Evolutionary conservation across 2,329 filamentous ascomycete species (phyloP).

Genomic region (Incumbomyces delicatus): DNA sequence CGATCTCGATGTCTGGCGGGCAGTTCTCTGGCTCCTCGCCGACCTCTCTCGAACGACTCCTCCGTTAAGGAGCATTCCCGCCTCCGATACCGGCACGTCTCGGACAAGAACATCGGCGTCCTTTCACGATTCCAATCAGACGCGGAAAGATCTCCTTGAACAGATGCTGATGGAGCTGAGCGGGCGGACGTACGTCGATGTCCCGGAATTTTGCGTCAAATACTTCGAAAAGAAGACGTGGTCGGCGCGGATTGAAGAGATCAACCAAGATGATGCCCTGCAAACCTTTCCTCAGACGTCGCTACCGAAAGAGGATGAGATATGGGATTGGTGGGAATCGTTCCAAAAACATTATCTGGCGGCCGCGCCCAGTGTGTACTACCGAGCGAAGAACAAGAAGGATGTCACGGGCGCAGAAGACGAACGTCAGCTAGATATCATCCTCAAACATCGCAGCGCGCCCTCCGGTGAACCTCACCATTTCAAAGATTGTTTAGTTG

Average conservation of each 20-base stretch:
- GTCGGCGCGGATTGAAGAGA: neutral
- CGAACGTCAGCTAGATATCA: constrained; percentile 28
- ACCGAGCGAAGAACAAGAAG: neutral
- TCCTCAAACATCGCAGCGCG: constrained; percentile 3
- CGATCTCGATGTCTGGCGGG: constrained; percentile 13
- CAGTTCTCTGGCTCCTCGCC: constrained; percentile 8
- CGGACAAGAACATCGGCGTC: neutral
- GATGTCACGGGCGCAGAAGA: constrained; percentile 23
- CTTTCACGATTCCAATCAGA: neutral
- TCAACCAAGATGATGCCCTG: neutral
- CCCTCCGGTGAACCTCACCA: neutral
- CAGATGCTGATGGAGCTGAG: neutral
- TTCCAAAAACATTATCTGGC: neutral
- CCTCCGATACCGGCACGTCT: neutral
- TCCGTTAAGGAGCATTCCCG: constrained; percentile 5
- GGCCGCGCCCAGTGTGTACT: neutral
- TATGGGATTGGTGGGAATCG: neutral
- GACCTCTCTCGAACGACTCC: constrained; percentile 9
- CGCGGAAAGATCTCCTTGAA: neutral
- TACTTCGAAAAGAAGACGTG: neutral
- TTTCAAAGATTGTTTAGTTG: neutral
- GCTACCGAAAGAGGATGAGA: neutral
- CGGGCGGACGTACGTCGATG: neutral
- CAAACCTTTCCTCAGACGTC: neutral
- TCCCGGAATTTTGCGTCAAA: neutral